Evolutionary conservation across 2,329 filamentous ascomycete species (phyloP).

Genomic region (Plectosphaerella plurivora): DNA sequence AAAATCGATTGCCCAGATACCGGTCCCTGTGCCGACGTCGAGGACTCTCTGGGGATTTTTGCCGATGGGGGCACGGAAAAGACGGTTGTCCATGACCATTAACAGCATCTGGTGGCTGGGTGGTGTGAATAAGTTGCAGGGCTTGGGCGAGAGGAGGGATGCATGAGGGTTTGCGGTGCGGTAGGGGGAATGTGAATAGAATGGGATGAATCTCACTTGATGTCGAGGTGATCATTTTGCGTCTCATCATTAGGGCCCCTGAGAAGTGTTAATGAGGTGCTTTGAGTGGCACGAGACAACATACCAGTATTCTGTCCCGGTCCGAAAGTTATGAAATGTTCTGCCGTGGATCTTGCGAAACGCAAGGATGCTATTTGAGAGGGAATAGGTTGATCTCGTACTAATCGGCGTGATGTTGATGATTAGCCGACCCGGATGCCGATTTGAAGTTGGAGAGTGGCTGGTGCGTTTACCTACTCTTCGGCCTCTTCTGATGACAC

Average conservation of each 20-base stretch:
- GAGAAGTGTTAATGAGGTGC: background rate
- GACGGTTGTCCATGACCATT: conserved; percentile 24
- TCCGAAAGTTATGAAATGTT: conserved; percentile 15
- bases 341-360: conserved; percentile 16
- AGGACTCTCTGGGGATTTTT: conserved; percentile 2
- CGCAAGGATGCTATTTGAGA: conserved; percentile 15
- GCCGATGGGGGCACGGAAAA: conserved; percentile 9
- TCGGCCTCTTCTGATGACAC: too few species aligned
- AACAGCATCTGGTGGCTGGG: conserved; percentile 4
- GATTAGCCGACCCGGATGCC: too few species aligned
- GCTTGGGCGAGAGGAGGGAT: background rate
- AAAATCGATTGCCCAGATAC: conserved; percentile 16
- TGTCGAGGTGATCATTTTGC: conserved; percentile 13
- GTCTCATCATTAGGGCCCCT: conserved; percentile 16
- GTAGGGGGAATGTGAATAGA: too few species aligned
- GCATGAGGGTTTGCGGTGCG: too few species aligned
- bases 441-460: too few species aligned
- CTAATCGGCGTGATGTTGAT: background rate
- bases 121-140: background rate
- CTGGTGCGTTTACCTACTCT: too few species aligned
- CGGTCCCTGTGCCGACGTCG: conserved; percentile 2
- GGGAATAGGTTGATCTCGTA: conserved; percentile 15
- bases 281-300: background rate
- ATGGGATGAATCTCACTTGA: conserved; percentile 6
- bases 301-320: conserved; percentile 8